Base-by-base conservation (phyloP, 2,329 filamentous ascomycete genomes). In the Drechslerella dactyloides region DNA sequence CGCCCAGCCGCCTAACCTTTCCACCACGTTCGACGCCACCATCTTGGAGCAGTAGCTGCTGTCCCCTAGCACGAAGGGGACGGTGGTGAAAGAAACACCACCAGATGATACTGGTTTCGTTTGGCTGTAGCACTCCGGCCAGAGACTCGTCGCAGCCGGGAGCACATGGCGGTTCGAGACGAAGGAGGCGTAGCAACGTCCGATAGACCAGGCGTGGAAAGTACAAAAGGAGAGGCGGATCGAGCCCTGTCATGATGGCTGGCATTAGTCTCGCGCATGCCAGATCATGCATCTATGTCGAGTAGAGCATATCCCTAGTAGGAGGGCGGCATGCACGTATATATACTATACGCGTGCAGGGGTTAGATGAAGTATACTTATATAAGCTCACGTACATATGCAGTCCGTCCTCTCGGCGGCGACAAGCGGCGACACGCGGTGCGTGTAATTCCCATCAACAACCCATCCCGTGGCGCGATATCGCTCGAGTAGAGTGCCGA, bases 371-470 rank as follows among this genome's bases (percentile, higher is more conserved):
- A 33, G 4, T 33, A 33, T 8, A 8, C 27, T 3, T 3, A 33
- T 33, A 33, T 8, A 33, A 33, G 27, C 8, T 33, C 27, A 48
- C 58, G 17, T 54, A 69, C 65, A 69, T 13, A 69, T 63, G 19
- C 65, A 69, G 54, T 69, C 65, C 13, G 65, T 69, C 21, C 58
- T 63, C 53, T 59, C 52, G 7, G 19, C 30, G 1, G 21, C 44
- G 35, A 69, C 58, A 15, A n/a, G 19, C 1, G 17, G 23, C 4
- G 57, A 57, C 58, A 69, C 53, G 13, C 58, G 60, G 15, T 58
- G 30, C 23, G 58, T 53, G 35, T 69, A 69, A 42, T 69, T 69
- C 35, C 65, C 65, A 23, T 69, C 65, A 17, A 69, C 58, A 17
- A 69, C 42, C 65, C 65, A 69, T 4, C 65, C 65, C 0, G 65